phyloP scores from a whole-genome alignment of 202 grass and related monocot genomes.

The Elaeis oleifera region DNA sequence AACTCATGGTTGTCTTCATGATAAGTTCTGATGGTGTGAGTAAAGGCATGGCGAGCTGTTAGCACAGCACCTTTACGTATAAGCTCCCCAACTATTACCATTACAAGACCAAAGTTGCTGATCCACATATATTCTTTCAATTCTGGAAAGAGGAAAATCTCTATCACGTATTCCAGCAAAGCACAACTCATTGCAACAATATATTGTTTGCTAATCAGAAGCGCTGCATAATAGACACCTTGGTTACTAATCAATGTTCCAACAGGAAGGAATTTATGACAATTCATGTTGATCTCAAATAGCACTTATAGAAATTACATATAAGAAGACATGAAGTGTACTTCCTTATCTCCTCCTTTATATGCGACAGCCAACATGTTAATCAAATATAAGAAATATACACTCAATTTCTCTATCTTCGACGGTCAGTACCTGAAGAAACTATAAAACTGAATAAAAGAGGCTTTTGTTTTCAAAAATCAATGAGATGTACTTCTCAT shows the following conservation, averaged over 20 bases:
- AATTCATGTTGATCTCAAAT: too few relatives aligned
- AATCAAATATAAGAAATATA: too few relatives aligned
- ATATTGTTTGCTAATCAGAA: slow-evolving; percentile 95
- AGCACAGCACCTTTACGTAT: slow-evolving; percentile 74
- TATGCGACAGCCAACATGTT: too few relatives aligned
- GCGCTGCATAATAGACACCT: slow-evolving; percentile 52
- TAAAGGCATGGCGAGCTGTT: slow-evolving; percentile 70
- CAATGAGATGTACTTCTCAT: too few relatives aligned
- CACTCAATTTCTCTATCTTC: too few relatives aligned
- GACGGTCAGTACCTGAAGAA: too few relatives aligned
- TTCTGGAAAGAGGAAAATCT: slow-evolving; percentile 57
- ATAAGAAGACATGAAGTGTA: too few relatives aligned
- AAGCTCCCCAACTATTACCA: slow-evolving; percentile 74
- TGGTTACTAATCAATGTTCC: slow-evolving; percentile 17
- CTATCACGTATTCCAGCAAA: slow-evolving; percentile 67
- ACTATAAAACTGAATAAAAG: too few relatives aligned
- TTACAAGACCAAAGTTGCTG: slow-evolving; percentile 65
- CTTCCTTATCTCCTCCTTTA: too few relatives aligned
- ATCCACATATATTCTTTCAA: slow-evolving; percentile 65
- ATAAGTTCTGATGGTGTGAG: slow-evolving; percentile 63
- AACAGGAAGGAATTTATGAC: too few relatives aligned
- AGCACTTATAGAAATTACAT: too few relatives aligned
- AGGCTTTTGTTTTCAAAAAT: too few relatives aligned
- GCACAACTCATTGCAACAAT: slow-evolving; percentile 70
- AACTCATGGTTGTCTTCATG: slow-evolving; percentile 68